A percentile compares a stretch with the other conserved stretches of the same genome.
Evolutionary conservation across 2,329 filamentous ascomycete species (phyloP).

Genomic region (Alternaria tenuissima): DNA sequence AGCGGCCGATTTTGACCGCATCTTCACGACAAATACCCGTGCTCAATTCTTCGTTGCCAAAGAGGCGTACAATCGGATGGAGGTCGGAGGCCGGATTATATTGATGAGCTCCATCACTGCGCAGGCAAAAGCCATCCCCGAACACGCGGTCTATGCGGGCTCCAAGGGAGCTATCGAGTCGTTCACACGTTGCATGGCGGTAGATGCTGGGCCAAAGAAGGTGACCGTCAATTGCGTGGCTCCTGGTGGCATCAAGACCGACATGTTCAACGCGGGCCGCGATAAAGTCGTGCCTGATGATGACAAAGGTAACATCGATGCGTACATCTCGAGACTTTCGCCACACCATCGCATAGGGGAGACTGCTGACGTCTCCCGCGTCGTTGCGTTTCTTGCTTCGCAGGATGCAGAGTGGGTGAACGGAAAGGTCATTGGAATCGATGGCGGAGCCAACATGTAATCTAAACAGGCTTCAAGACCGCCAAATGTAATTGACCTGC

Average conservation of each 20-base stretch:
- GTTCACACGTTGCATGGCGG: conserved; percentile 72
- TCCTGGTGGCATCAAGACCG: conserved; percentile 74
- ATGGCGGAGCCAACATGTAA: conserved; percentile 15
- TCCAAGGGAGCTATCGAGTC: conserved; percentile 75
- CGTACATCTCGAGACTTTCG: conserved; percentile 56
- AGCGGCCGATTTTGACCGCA: conserved; percentile 72
- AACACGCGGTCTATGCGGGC: conserved; percentile 74
- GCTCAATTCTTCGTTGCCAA: conserved; percentile 79
- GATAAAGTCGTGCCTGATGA: conserved; percentile 56
- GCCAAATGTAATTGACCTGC: background rate
- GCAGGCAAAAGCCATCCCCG: conserved; percentile 68
- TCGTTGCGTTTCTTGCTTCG: conserved; percentile 44
- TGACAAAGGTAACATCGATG: conserved; percentile 11
- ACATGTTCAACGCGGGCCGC: conserved; percentile 75
- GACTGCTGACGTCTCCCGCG: conserved; percentile 51
- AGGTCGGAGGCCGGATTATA: conserved; percentile 73
- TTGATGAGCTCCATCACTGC: conserved; percentile 75
- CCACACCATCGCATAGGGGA: conserved; percentile 55
- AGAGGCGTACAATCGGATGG: conserved; percentile 72
- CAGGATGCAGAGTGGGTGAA: conserved; percentile 48
- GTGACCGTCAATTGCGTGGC: conserved; percentile 76
- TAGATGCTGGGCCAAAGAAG: conserved; percentile 70
- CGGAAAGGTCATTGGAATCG: background rate
- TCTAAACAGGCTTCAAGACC: background rate
- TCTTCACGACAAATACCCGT: conserved; percentile 71